Conservation (phyloP, 23 red algal genomes). For the Gracilaria caudata region DNA sequence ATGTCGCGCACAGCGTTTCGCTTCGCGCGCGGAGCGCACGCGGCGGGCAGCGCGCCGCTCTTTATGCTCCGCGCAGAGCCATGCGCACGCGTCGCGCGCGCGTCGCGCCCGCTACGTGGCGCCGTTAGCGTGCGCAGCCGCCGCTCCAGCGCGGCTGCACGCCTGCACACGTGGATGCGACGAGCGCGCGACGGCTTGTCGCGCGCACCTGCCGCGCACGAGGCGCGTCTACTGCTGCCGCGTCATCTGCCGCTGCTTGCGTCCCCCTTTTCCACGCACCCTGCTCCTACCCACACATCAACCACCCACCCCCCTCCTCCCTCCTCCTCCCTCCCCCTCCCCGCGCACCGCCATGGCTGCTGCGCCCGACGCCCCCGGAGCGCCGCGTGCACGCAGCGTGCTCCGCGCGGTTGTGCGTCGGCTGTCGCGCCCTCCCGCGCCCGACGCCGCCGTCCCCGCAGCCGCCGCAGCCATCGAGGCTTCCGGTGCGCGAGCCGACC, state of each 20-base stretch:
- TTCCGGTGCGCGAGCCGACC: neutral
- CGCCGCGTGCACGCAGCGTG: neutral
- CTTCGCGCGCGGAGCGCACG: conserved; percentile 1
- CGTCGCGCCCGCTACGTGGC: neutral
- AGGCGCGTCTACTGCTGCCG: neutral
- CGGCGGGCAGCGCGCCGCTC: neutral
- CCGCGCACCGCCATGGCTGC: neutral
- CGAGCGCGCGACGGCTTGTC: neutral
- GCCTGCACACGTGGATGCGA: neutral
- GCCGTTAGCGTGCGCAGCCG: neutral
- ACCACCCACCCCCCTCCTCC: neutral
- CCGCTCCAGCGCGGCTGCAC: neutral
- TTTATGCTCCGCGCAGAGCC: neutral
- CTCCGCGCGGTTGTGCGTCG: conserved; percentile 35
- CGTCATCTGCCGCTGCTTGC: neutral
- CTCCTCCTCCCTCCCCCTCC: neutral
- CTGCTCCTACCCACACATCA: neutral
- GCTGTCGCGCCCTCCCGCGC: neutral
- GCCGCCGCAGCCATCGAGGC: neutral
- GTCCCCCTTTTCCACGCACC: neutral
- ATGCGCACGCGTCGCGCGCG: conserved; percentile 2
- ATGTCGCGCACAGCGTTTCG: too few relatives aligned
- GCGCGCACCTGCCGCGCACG: neutral
- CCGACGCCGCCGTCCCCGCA: neutral
- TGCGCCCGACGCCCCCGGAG: neutral